Evolutionary conservation across 352 stramenopile genomes (phyloP).

Genomic region (Phytophthora podocarpi): DNA sequence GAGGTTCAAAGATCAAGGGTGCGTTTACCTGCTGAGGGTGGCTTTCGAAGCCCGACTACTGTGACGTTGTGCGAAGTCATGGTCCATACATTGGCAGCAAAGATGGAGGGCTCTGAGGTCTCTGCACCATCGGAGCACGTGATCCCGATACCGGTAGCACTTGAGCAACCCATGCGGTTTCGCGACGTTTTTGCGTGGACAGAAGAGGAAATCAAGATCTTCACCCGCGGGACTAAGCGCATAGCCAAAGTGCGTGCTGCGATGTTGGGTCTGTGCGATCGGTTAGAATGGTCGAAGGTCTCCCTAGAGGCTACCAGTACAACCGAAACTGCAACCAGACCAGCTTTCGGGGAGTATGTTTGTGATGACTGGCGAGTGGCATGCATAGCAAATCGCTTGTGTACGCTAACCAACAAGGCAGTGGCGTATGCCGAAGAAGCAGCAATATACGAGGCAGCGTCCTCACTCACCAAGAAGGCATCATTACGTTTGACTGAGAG

Average conservation of each 20-base stretch:
- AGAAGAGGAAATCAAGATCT: conserved; percentile 50
- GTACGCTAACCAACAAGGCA: conserved; percentile 20
- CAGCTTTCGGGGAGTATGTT: conserved; percentile 4
- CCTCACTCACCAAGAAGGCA: conserved; percentile 52
- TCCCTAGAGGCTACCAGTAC: neutral
- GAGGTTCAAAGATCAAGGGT: neutral
- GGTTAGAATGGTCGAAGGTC: conserved; percentile 28
- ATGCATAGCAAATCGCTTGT: conserved; percentile 18
- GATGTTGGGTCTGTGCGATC: conserved; percentile 36
- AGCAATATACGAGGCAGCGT: conserved; percentile 45
- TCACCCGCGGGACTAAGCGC: conserved; percentile 49
- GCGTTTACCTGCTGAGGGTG: neutral
- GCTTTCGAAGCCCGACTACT: conserved; percentile 11
- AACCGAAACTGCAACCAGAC: neutral
- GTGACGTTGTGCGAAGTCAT: neutral
- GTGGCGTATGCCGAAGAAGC: conserved; percentile 45
- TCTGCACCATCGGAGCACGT: neutral
- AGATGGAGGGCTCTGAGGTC: neutral
- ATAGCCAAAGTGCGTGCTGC: conserved; percentile 47
- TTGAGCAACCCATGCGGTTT: conserved; percentile 14
- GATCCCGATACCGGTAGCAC: neutral
- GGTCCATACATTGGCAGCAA: neutral
- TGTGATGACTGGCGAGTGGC: conserved; percentile 19
- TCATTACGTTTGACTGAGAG: conserved; percentile 25
- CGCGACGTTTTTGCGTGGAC: conserved; percentile 50